Conservation (phyloP, 805 yeast genomes). For the Yamadazyma takamatsuzukensis region DNA sequence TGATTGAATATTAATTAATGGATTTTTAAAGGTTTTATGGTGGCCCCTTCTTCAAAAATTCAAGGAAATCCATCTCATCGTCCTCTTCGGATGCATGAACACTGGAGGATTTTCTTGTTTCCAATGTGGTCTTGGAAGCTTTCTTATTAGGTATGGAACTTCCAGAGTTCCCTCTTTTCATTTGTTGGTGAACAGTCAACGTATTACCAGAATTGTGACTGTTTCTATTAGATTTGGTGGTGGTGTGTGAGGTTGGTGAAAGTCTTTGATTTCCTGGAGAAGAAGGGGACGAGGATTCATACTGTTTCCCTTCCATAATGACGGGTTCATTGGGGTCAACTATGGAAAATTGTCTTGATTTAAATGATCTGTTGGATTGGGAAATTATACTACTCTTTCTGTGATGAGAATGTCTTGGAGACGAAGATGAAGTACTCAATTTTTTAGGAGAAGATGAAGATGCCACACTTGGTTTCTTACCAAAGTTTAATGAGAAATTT, state of each 20-base stretch:
- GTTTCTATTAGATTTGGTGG: constrained; percentile 3
- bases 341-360: constrained; percentile 16
- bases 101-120: constrained; percentile 1
- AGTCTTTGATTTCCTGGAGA: constrained; percentile 3
- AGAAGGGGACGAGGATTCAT: constrained; percentile 6
- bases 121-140: constrained; percentile 9
- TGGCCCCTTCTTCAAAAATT: constrained; percentile 44
- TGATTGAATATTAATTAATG: too few species aligned
- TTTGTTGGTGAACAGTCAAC: constrained; percentile 1
- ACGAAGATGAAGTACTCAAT: constrained; percentile 2
- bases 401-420: constrained; percentile 3
- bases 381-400: constrained; percentile 12
- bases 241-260: background rate
- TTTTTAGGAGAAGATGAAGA: constrained; percentile 4
- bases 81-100: constrained; percentile 17
- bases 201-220: constrained; percentile 14
- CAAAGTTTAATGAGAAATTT: constrained; percentile 26
- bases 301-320: constrained; percentile 14
- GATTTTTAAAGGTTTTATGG: too few species aligned
- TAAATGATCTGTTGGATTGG: constrained; percentile 9
- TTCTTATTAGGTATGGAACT: constrained; percentile 11
- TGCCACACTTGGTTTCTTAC: constrained; percentile 4
- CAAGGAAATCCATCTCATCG: constrained; percentile 44
- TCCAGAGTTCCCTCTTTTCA: constrained; percentile 9
- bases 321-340: constrained; percentile 17